A percentile compares a stretch with the other conserved stretches of the same genome.
These are phyloP conservation scores for Kwoniella mangroviensis DNA, from an alignment of 768 basidiomycete species.

Conservation along the genomic window DNA sequence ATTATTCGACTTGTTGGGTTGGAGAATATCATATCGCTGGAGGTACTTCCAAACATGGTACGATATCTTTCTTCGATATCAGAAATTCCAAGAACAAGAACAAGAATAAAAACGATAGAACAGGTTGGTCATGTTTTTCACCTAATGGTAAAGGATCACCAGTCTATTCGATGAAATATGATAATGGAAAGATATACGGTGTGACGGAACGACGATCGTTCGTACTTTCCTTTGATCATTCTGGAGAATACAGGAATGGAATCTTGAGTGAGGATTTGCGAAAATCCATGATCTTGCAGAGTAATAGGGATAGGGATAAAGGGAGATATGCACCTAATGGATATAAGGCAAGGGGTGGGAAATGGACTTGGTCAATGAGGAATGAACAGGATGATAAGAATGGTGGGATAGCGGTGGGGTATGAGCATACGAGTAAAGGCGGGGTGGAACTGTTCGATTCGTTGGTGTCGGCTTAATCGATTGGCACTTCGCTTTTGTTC, in stretches of 20 bases:
- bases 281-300: neutral
- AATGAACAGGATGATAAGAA: conserved; percentile 29
- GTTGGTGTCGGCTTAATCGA: neutral
- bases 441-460: conserved; percentile 40
- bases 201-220: conserved; percentile 46
- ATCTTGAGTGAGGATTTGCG: conserved; percentile 26
- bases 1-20: conserved; percentile 40
- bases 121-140: conserved; percentile 48
- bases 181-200: conserved; percentile 46
- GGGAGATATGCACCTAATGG: conserved; percentile 29
- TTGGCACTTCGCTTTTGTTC: too few species aligned
- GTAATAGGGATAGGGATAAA: conserved; percentile 12
- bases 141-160: conserved; percentile 51
- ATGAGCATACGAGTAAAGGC: conserved; percentile 34
- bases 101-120: neutral
- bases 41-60: conserved; percentile 47
- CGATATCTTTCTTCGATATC: conserved; percentile 44
- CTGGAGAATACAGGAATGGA: conserved; percentile 25
- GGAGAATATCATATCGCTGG: conserved; percentile 43
- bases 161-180: conserved; percentile 43
- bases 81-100: conserved; percentile 31
- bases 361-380: conserved; percentile 45
- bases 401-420: conserved; percentile 25
- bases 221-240: conserved; percentile 42
- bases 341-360: conserved; percentile 45